These are phyloP conservation scores for Dianthus caryophyllus DNA, from an alignment of 148 eudicot species.

Conservation along the genomic window DNA sequence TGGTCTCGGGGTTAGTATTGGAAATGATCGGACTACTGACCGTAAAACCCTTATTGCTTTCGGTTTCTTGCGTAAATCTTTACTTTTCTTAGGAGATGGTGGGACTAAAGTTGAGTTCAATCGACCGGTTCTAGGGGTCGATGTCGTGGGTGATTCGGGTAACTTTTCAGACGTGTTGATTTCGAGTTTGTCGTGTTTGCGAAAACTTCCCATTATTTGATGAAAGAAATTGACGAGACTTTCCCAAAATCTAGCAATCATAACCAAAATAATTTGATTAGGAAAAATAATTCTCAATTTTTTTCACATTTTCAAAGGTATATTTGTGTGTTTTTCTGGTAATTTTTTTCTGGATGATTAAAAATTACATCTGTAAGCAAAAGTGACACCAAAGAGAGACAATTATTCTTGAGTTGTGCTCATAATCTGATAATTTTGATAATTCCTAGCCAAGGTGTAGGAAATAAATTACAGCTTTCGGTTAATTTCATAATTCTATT, in stretches of 20 bases:
- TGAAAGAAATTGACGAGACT: too few relatives aligned
- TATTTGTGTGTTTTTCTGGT: not conserved
- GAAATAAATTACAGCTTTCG: constrained; percentile 6
- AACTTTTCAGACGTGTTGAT: not conserved
- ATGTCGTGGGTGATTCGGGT: not conserved
- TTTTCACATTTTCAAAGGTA: constrained; percentile 5
- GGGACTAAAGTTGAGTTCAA: constrained; percentile 10
- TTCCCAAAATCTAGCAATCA: not conserved
- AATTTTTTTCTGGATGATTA: not conserved
- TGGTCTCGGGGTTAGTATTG: constrained; percentile 23
- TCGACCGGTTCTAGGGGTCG: not conserved
- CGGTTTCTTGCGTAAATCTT: constrained; percentile 9
- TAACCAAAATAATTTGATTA: not conserved
- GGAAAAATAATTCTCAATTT: not conserved
- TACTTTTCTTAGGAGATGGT: constrained; percentile 22
- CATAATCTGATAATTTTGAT: too few relatives aligned
- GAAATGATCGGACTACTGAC: constrained; percentile 30
- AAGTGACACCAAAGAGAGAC: constrained; percentile 1
- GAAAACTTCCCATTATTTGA: constrained; percentile 15
- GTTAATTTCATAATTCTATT: too few relatives aligned
- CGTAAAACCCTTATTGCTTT: constrained; percentile 22
- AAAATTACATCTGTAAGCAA: not conserved
- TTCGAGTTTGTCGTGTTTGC: not conserved
- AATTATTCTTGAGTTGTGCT: not conserved
- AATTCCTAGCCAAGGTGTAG: not conserved